Conservation (phyloP, 2,329 filamentous ascomycete species). For the Trichoderma gracile region DNA sequence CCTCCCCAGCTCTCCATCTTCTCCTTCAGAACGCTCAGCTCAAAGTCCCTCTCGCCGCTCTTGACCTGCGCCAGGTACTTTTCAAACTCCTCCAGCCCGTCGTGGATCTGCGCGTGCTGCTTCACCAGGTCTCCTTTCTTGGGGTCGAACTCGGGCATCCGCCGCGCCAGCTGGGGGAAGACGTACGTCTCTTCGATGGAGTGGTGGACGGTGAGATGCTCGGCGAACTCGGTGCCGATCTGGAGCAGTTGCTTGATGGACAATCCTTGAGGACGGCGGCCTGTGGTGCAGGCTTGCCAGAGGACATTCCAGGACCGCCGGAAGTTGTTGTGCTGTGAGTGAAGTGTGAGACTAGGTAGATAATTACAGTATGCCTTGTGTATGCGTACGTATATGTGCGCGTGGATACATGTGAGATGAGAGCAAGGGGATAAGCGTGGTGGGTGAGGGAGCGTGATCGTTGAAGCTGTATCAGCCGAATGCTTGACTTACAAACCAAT, state of each 20-base stretch:
- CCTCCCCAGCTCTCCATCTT: constrained; percentile 77
- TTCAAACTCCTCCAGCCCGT: constrained; percentile 67
- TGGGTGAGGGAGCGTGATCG: too few relatives aligned
- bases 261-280: constrained; percentile 62
- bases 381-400: background rate
- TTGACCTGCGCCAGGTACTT: constrained; percentile 65
- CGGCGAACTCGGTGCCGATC: constrained; percentile 67
- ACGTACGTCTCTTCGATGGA: constrained; percentile 78
- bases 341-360: background rate
- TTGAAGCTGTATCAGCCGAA: too few relatives aligned
- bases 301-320: constrained; percentile 71
- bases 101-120: constrained; percentile 79
- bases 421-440: background rate
- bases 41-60: constrained; percentile 61
- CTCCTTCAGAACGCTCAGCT: constrained; percentile 60
- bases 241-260: constrained; percentile 68
- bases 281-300: constrained; percentile 61
- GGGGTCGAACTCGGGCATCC: constrained; percentile 73
- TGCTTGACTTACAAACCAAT: constrained; percentile 60
- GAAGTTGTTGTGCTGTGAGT: constrained; percentile 71
- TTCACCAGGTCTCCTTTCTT: constrained; percentile 61
- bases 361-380: background rate
- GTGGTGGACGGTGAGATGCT: constrained; percentile 75
- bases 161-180: constrained; percentile 73
- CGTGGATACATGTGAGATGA: background rate